A percentile compares a stretch with the other conserved stretches of the same genome.
Conservation (phyloP, 331 rosid genomes). For the Spiraea crenata region DNA sequence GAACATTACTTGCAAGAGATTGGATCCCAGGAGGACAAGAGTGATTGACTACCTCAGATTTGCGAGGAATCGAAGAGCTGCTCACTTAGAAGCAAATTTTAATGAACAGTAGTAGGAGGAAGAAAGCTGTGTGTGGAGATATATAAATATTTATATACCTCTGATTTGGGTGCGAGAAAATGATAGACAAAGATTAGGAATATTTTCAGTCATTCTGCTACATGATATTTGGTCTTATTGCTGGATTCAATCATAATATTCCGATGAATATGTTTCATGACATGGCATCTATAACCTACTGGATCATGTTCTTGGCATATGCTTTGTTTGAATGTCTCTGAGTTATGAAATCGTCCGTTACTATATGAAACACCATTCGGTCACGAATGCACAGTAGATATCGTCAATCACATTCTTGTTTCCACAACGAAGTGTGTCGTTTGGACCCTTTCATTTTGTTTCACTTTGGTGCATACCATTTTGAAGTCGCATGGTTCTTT, state of each 20-base stretch:
- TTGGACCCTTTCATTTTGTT: background rate
- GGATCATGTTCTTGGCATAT: background rate
- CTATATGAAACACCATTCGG: background rate
- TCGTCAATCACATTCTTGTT: background rate
- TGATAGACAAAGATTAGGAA: background rate
- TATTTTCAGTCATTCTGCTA: background rate
- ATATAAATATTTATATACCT: background rate
- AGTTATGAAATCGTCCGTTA: background rate
- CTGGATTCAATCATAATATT: background rate
- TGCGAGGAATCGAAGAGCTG: slow-evolving; percentile 13
- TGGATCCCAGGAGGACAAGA: slow-evolving; percentile 59
- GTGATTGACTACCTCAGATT: slow-evolving; percentile 44
- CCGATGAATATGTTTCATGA: slow-evolving; percentile 2
- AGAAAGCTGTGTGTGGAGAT: slow-evolving; percentile 9
- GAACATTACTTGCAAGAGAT: slow-evolving; percentile 80
- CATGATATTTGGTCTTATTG: background rate
- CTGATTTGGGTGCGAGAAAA: background rate
- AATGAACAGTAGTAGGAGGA: slow-evolving; percentile 11
- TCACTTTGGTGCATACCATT: background rate
- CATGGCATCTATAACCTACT: background rate
- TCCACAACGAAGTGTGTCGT: background rate
- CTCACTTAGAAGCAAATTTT: slow-evolving; percentile 46
- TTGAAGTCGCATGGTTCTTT: background rate
- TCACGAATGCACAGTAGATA: background rate
- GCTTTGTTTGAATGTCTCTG: background rate